Conservation (phyloP, 2,329 filamentous ascomycete species). For the Colletotrichum simmondsii region DNA sequence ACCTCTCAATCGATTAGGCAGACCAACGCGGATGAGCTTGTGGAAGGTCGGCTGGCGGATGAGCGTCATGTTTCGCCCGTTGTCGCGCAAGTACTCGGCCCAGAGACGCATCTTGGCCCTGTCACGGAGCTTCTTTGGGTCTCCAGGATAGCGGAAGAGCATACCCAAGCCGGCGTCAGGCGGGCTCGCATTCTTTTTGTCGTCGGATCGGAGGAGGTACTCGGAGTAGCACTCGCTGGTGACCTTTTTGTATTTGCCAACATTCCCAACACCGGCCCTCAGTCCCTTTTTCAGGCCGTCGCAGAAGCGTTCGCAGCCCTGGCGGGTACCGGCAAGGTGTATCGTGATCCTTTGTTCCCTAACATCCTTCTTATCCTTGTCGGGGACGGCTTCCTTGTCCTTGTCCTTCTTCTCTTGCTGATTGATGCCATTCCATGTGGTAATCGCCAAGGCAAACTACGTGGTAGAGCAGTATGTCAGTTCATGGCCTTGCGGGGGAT, state of each 20-base stretch:
- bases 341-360: slow-evolving; percentile 89
- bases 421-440: slow-evolving; percentile 87
- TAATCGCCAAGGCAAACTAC: slow-evolving; percentile 90
- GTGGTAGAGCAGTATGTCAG: slow-evolving; percentile 9
- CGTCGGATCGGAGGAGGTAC: slow-evolving; percentile 75
- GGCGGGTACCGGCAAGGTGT: slow-evolving; percentile 88
- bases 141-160: slow-evolving; percentile 93
- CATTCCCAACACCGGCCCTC: slow-evolving; percentile 86
- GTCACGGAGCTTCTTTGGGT: slow-evolving; percentile 92
- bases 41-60: slow-evolving; percentile 97
- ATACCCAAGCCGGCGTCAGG: slow-evolving; percentile 96
- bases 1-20: slow-evolving; percentile 91
- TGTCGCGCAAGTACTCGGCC: slow-evolving; percentile 96
- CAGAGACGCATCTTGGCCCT: slow-evolving; percentile 97
- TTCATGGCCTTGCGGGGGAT: neutral
- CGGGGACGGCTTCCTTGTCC: slow-evolving; percentile 49
- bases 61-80: slow-evolving; percentile 90
- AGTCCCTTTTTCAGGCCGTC: slow-evolving; percentile 93
- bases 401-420: slow-evolving; percentile 56
- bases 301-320: slow-evolving; percentile 93
- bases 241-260: slow-evolving; percentile 84
- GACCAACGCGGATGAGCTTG: slow-evolving; percentile 93
- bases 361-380: slow-evolving; percentile 50
- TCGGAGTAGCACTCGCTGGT: slow-evolving; percentile 91
- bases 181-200: slow-evolving; percentile 70